Evolutionary conservation across 495 filamentous ascomycete species (phyloP), one percentile per base, ranked within the genome.

Genomic region (Penicillium psychrofluorescens): DNA sequence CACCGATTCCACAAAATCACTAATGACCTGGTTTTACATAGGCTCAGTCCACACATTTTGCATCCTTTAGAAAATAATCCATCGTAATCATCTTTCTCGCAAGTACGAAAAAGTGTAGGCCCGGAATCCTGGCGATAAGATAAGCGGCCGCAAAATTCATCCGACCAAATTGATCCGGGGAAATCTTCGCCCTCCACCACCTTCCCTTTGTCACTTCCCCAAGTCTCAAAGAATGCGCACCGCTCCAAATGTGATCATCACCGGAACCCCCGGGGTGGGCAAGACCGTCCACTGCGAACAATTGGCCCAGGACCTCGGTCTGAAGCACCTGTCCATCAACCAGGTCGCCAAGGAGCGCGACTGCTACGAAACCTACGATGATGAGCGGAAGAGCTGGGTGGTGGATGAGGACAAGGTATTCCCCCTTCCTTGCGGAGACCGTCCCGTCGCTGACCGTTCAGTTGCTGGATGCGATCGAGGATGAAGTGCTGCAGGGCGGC

Each of bases 381-480:
- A 92, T 12, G 85, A 88, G 64, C 77, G 80, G 33, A 76, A 86
- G 65, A 87, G 84, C 53, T 95, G 86, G 85, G 85, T 96, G 38
- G 90, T 98, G 14, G 90, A 98, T 60, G 92, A 98, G 61, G 91
- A 97, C 59, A 95, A 95, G 77, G 90, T 90, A 58, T 9, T 14
- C 22, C 27, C 38, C 32, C 45, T 44, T 39, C 47, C n/a, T 37
- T 12, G 41, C 36, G 38, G 38, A 33, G 48, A 15, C 11, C 14
- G 39, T 45, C 29, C 29, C 35, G 6, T 47, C 29, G 11, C 27
- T 44, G 9, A 29, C 33, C 34, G 31, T 52, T 27, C 56, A 95
- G 87, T 69, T 98, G 11, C 73, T 98, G 29, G 92, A 97, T 60
- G 77, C 83, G 11, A 83, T 98, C 43, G 92, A 98, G 66, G 78